phyloP scores from a whole-genome alignment of 305 asterid genomes.

The Rubia tinctorum region DNA sequence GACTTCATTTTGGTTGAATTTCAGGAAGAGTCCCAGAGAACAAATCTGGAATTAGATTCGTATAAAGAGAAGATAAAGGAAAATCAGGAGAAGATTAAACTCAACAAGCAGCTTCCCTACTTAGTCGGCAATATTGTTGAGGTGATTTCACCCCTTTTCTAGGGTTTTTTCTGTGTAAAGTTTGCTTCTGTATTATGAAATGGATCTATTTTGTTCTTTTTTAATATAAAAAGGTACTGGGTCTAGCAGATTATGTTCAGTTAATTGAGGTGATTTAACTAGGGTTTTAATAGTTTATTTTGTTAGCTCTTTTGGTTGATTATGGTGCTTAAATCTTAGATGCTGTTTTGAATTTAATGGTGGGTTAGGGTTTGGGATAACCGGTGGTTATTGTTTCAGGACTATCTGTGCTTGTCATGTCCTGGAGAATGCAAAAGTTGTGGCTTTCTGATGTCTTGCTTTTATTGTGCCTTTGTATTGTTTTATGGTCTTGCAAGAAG shows the following conservation, averaged over 20 bases:
- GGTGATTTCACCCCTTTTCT: constrained; percentile 30
- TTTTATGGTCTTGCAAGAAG: background rate
- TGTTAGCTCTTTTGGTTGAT: background rate
- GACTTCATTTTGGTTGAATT: constrained; percentile 2
- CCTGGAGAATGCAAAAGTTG: background rate
- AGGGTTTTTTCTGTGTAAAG: background rate
- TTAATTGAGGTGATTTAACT: background rate
- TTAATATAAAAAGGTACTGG: background rate
- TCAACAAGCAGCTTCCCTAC: constrained; percentile 82
- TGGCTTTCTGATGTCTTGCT: background rate
- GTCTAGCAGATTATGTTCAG: background rate
- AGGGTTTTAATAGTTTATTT: background rate
- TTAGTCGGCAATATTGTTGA: constrained; percentile 85
- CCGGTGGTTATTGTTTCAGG: background rate
- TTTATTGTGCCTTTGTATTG: background rate
- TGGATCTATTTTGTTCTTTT: background rate
- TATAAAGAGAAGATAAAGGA: constrained; percentile 76
- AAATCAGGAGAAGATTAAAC: constrained; percentile 80
- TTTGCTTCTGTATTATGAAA: background rate
- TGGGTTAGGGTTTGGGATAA: background rate
- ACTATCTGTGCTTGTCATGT: background rate
- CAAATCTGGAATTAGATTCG: constrained; percentile 69
- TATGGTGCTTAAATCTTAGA: background rate
- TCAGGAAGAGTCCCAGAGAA: constrained; percentile 78
- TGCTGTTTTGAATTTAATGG: background rate